These are phyloP conservation scores for Aschersonia sp. DNA, from an alignment of 2,329 filamentous ascomycete genomes.

Conservation along the genomic window DNA sequence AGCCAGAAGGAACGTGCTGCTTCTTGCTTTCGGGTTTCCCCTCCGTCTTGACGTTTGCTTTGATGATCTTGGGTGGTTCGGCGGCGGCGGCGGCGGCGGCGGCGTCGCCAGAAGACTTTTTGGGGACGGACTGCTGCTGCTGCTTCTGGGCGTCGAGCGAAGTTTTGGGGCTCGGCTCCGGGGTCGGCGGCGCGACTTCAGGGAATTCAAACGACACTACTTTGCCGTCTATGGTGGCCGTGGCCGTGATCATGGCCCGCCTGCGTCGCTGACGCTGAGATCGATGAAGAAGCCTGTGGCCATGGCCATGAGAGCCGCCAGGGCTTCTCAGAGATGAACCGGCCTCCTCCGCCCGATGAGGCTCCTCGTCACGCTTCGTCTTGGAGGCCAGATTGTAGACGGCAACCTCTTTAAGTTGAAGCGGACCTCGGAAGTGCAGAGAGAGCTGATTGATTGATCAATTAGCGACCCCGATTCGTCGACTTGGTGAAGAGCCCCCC, in stretches of 20 bases:
- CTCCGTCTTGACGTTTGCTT: background rate
- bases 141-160: constrained; percentile 3
- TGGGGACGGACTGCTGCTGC: too few relatives aligned
- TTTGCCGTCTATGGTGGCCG: constrained; percentile 42
- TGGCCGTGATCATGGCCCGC: constrained; percentile 27
- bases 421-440: constrained; percentile 56
- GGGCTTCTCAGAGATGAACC: constrained; percentile 6
- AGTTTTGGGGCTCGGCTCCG: constrained; percentile 1
- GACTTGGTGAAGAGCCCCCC: background rate
- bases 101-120: too few relatives aligned
- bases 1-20: constrained; percentile 6
- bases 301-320: constrained; percentile 18
- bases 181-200: constrained; percentile 13
- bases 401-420: constrained; percentile 52
- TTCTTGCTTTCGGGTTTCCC: constrained; percentile 1
- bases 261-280: constrained; percentile 23
- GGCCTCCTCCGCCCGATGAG: background rate
- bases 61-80: too few relatives aligned
- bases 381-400: constrained; percentile 43
- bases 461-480: background rate
- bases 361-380: constrained; percentile 10
- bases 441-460: constrained; percentile 38
- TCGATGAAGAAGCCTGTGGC: constrained; percentile 35
- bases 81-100: too few relatives aligned
- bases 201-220: constrained; percentile 41